phyloP scores from a whole-genome alignment of 116 monocot genomes.

The Papilionanthe hybrid region DNA sequence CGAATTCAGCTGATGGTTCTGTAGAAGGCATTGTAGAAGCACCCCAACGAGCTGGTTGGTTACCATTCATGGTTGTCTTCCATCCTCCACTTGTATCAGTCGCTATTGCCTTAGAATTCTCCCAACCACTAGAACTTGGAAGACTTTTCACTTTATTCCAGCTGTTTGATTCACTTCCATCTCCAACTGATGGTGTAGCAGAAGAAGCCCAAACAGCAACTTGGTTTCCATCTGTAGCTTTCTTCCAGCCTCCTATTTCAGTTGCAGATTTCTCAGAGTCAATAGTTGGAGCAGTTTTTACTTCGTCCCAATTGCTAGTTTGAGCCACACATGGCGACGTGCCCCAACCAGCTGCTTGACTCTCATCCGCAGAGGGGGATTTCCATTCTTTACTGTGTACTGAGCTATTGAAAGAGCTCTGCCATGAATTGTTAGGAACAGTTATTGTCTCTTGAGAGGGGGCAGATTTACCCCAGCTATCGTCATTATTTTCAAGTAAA shows the following conservation, averaged over 20 bases:
- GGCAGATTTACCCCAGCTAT: constrained; percentile 20
- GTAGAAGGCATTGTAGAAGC: neutral
- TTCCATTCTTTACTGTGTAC: constrained; percentile 8
- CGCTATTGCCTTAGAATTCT: neutral
- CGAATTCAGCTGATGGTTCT: neutral
- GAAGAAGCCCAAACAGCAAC: neutral
- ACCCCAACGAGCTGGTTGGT: constrained; percentile 1
- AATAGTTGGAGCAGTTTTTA: no score
- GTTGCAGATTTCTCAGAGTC: neutral
- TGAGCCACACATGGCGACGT: neutral
- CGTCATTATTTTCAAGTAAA: neutral
- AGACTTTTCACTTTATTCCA: neutral
- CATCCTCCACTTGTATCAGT: neutral
- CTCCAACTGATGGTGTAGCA: neutral
- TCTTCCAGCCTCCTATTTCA: constrained; percentile 4
- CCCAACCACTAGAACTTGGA: constrained; percentile 3
- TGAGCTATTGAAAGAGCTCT: constrained; percentile 3
- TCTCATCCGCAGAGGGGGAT: neutral
- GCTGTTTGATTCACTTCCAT: constrained; percentile 4
- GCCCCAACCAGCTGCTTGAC: neutral
- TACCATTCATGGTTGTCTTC: neutral
- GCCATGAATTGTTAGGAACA: constrained; percentile 3
- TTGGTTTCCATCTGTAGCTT: neutral
- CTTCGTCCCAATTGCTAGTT: no score
- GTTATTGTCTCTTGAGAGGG: neutral